These are phyloP conservation scores for Vitis cinerea DNA, from an alignment of 164 flowering plant genomes.

Conservation along the genomic window DNA sequence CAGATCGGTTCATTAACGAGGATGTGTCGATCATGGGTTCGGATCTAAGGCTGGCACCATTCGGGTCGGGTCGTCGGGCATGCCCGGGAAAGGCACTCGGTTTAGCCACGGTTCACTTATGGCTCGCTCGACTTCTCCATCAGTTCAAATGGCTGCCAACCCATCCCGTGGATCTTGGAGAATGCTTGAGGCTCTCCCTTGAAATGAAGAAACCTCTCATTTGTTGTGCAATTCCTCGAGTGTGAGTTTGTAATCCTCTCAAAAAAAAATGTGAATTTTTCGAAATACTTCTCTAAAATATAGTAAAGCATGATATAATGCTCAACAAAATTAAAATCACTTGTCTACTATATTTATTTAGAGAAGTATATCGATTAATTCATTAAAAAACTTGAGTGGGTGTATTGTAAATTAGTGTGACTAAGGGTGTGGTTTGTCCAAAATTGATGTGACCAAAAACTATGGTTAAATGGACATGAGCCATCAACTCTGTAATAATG, in stretches of 20 bases:
- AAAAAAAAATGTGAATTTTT: background rate
- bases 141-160: constrained; percentile 50
- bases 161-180: constrained; percentile 62
- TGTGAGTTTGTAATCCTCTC: background rate
- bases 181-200: constrained; percentile 60
- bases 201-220: constrained; percentile 71
- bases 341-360: too few relatives aligned
- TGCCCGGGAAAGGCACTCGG: constrained; percentile 78
- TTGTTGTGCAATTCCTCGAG: constrained; percentile 36
- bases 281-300: background rate
- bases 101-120: constrained; percentile 62
- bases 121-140: constrained; percentile 69
- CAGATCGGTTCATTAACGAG: constrained; percentile 64
- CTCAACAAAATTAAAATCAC: too few relatives aligned
- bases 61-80: constrained; percentile 74
- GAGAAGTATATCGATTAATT: too few relatives aligned
- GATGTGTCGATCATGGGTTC: constrained; percentile 73
- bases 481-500: too few relatives aligned
- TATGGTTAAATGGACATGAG: too few relatives aligned
- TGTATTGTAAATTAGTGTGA: too few relatives aligned
- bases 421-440: too few relatives aligned
- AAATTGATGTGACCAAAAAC: too few relatives aligned
- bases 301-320: too few relatives aligned
- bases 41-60: constrained; percentile 73
- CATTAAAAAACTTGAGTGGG: too few relatives aligned